A percentile compares a stretch with the other conserved stretches of the same genome.
Evolutionary conservation across 106 monocot genomes (phyloP).

Genomic region (Posidonia australis): DNA sequence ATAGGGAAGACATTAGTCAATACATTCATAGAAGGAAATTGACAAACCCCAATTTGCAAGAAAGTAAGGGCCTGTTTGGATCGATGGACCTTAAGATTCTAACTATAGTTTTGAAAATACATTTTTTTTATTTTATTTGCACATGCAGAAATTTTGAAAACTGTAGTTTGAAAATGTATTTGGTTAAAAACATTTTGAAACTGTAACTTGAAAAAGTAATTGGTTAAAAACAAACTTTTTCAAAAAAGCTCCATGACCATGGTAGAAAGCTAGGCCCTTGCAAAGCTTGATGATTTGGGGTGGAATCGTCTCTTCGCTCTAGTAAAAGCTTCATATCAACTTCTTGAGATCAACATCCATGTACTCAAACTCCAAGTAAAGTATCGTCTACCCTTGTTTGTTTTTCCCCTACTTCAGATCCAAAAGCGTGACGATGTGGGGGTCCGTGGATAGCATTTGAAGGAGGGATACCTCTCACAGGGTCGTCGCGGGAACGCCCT

Average conservation of each 20-base stretch:
- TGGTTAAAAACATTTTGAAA: too few relatives aligned
- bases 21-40: too few relatives aligned
- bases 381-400: conserved; percentile 70
- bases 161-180: too few relatives aligned
- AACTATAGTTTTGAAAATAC: too few relatives aligned
- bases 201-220: too few relatives aligned
- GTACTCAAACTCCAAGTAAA: conserved; percentile 87
- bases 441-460: conserved; percentile 75
- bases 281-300: conserved; percentile 58
- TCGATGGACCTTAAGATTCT: too few relatives aligned
- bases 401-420: conserved; percentile 83
- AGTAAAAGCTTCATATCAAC: conserved; percentile 59
- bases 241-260: conserved; percentile 79
- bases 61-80: too few relatives aligned
- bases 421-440: conserved; percentile 85
- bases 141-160: too few relatives aligned
- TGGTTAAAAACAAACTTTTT: too few relatives aligned
- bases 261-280: conserved; percentile 87
- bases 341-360: conserved; percentile 98
- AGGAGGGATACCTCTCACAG: conserved; percentile 94
- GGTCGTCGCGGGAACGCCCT: conserved; percentile 87
- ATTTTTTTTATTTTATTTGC: too few relatives aligned
- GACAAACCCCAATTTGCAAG: too few relatives aligned
- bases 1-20: too few relatives aligned
- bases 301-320: conserved; percentile 38